Base-by-base conservation (phyloP, 768 basidiomycete species). In the Podaxis sp. region DNA sequence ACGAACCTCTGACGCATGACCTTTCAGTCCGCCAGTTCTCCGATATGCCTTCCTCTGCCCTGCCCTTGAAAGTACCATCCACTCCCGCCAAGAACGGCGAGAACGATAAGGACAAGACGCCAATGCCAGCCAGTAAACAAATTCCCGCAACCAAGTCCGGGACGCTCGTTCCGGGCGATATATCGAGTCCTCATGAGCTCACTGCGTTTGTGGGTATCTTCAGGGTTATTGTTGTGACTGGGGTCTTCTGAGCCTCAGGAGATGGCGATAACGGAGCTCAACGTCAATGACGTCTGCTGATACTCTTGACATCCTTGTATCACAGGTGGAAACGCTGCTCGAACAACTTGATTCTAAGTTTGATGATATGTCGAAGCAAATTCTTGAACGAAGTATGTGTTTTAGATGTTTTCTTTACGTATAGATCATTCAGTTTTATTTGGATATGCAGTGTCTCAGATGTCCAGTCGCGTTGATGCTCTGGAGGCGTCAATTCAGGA, bases 401-500 rank as follows among this genome's bases (percentile, higher is more conserved):
- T 55, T 19, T 52, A 48, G 60, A 15, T 28, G 48, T 60, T 60
- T 51, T 54, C 11, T 66, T 58, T 40, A 53, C 59, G 59, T 24
- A 22, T 49, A 24, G 44, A 36, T 67, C 66, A 57, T 55, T 59
- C 57, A n/a, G 15, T 49, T 58, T 61, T 63, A 24, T 59, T 39
- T 38, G 52, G 59, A 56, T 22, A 39, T 2, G 19, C 70, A 96
- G 95, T 97, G 95, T 85, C 78, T 60, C 90, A 94, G 69, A 97
- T 96, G 95, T 96, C 95, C 1, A 84, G 85, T 42, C 85, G 95
- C 49, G 95, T 97, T 22, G 95, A 97, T 69, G 85, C 91, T 17
- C 80, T 97, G 33, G 95, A 97, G 71, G 87, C 87, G 17, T 87
- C 95, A 11, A 95, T 97, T 60, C 93, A 95, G 67, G 95, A 96